phyloP scores from a whole-genome alignment of 352 stramenopile genomes.

The Phytophthora citrophthora region DNA sequence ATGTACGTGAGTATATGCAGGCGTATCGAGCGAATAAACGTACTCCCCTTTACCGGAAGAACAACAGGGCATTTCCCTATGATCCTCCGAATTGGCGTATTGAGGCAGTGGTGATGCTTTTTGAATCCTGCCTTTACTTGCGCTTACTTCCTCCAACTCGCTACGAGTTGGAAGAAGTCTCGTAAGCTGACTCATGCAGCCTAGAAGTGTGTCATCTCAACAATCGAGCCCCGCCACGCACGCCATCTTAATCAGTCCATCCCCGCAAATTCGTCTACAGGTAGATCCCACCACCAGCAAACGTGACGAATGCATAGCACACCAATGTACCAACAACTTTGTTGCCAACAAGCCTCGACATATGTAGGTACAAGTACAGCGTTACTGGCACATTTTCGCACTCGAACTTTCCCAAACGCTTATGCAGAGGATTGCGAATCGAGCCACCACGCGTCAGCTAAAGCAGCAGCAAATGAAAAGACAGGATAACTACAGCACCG shows the following conservation, averaged over 20 bases:
- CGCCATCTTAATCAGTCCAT: slow-evolving; percentile 24
- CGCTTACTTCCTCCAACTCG: too few species aligned
- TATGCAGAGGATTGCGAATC: background rate
- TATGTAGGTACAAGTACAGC: background rate
- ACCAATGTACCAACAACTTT: background rate
- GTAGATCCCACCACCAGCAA: too few species aligned
- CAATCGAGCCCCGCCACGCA: slow-evolving; percentile 17
- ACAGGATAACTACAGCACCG: background rate
- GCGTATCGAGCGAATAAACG: background rate
- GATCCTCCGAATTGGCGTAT: too few species aligned
- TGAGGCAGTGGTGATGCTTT: too few species aligned
- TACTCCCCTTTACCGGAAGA: background rate
- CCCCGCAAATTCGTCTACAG: slow-evolving; percentile 6
- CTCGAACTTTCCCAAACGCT: background rate
- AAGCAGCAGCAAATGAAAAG: slow-evolving; percentile 1
- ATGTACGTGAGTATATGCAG: background rate
- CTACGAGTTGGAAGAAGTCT: too few species aligned
- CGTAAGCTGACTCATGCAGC: too few species aligned
- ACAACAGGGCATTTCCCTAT: too few species aligned
- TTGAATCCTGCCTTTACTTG: too few species aligned
- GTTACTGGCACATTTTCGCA: background rate
- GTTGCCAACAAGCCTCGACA: background rate
- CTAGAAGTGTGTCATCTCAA: slow-evolving; percentile 4
- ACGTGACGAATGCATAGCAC: background rate
- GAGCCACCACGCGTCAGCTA: slow-evolving; percentile 1